phyloP scores from a whole-genome alignment of 2,329 filamentous ascomycete genomes.

The Monilinia polystroma region DNA sequence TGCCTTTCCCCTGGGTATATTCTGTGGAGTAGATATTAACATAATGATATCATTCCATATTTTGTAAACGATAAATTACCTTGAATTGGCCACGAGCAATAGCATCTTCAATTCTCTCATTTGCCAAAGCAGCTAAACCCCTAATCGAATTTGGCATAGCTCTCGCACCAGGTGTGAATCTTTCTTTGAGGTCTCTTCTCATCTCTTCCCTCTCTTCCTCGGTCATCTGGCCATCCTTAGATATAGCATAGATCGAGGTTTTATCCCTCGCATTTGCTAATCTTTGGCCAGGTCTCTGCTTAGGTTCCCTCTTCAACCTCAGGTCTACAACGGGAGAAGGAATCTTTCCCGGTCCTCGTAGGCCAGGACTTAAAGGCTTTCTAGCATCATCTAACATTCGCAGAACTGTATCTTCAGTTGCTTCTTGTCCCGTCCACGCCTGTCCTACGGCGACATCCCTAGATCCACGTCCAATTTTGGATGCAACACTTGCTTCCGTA shows the following conservation, averaged over 20 bases:
- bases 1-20: conserved; percentile 76
- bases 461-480: conserved; percentile 66
- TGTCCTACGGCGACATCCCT: conserved; percentile 64
- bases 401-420: conserved; percentile 69
- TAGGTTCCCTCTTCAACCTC: conserved; percentile 47
- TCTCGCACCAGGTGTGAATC: conserved; percentile 72
- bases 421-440: conserved; percentile 79
- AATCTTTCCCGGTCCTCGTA: conserved; percentile 49
- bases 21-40: conserved; percentile 44
- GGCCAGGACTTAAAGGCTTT: conserved; percentile 60
- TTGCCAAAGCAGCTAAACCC: conserved; percentile 79
- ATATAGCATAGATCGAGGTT: conserved; percentile 55
- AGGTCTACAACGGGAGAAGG: conserved; percentile 52
- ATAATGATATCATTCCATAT: not conserved
- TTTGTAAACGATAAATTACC: conserved; percentile 26
- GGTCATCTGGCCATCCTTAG: conserved; percentile 55
- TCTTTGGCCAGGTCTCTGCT: conserved; percentile 47
- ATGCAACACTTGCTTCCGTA: conserved; percentile 48
- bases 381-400: conserved; percentile 82
- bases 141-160: conserved; percentile 73
- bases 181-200: conserved; percentile 72
- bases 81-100: conserved; percentile 88
- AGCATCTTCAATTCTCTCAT: conserved; percentile 89
- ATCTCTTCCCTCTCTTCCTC: conserved; percentile 72
- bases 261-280: conserved; percentile 57